A percentile compares a stretch with the other conserved stretches of the same genome.
Evolutionary conservation across 345 rosid species (phyloP).

Genomic region (Populus deltoides): DNA sequence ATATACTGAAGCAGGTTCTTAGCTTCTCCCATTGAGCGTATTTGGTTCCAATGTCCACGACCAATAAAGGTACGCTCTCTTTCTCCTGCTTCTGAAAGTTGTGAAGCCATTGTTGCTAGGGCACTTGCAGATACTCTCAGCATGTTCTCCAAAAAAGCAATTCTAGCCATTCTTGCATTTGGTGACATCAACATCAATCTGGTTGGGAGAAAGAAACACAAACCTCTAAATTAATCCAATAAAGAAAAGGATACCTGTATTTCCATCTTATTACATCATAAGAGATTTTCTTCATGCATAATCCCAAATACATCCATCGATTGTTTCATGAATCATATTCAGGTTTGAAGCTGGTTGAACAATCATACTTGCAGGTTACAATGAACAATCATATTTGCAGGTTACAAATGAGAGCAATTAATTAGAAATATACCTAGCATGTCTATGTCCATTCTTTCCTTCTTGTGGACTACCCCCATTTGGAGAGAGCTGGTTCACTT

Average conservation of each 20-base stretch:
- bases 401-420: conserved; percentile 45
- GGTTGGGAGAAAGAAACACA: conserved; percentile 6
- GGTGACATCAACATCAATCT: conserved; percentile 54
- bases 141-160: conserved; percentile 91
- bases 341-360: background rate
- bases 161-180: conserved; percentile 84
- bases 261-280: background rate
- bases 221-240: background rate
- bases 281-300: background rate
- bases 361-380: conserved; percentile 50
- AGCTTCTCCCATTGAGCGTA: conserved; percentile 97
- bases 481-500: conserved; percentile 78
- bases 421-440: background rate
- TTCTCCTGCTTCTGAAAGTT: conserved; percentile 97
- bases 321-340: background rate
- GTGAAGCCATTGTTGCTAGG: conserved; percentile 95
- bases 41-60: conserved; percentile 98
- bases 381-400: conserved; percentile 34
- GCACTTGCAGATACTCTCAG: conserved; percentile 83
- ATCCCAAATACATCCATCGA: background rate
- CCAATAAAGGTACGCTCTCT: conserved; percentile 76
- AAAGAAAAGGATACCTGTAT: conserved; percentile 41
- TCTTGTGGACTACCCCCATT: conserved; percentile 92
- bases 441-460: conserved; percentile 62
- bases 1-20: conserved; percentile 90